Percentiles rank a stretch among this genome's conserved stretches.
phyloP scores from a whole-genome alignment of 352 stramenopile species.

The Saprolegnia diclina region DNA sequence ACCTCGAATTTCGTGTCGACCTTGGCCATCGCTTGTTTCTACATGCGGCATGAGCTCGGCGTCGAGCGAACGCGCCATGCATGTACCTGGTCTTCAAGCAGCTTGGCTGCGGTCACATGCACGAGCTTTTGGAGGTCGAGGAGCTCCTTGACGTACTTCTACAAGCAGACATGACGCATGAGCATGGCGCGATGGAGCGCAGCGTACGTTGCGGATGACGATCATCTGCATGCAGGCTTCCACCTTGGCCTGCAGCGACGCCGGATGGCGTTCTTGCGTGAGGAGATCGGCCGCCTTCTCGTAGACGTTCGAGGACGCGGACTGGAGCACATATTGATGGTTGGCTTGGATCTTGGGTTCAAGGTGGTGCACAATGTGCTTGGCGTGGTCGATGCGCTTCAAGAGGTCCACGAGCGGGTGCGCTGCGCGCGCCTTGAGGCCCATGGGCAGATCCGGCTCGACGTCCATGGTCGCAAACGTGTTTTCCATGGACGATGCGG shows the following conservation, averaged over 20 bases:
- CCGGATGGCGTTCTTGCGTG: slow-evolving; percentile 41
- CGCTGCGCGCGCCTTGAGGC: slow-evolving; percentile 65
- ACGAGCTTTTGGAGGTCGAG: slow-evolving; percentile 37
- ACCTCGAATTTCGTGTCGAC: slow-evolving; percentile 74
- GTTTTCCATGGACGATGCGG: slow-evolving; percentile 25
- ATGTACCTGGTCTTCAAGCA: slow-evolving; percentile 43
- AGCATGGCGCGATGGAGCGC: not conserved
- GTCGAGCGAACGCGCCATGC: not conserved
- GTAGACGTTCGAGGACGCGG: slow-evolving; percentile 44
- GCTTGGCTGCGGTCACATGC: slow-evolving; percentile 1
- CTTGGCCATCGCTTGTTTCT: slow-evolving; percentile 54
- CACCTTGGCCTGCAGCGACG: slow-evolving; percentile 47
- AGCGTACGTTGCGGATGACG: slow-evolving; percentile 71
- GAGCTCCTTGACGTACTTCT: slow-evolving; percentile 67
- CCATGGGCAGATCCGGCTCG: slow-evolving; percentile 56
- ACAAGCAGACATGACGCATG: not conserved
- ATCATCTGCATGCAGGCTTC: slow-evolving; percentile 66
- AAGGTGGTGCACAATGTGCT: slow-evolving; percentile 55
- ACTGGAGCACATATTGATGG: slow-evolving; percentile 50
- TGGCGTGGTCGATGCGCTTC: slow-evolving; percentile 78
- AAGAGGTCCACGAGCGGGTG: slow-evolving; percentile 69
- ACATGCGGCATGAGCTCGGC: not conserved
- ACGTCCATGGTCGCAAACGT: slow-evolving; percentile 33
- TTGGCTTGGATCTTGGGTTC: slow-evolving; percentile 51
- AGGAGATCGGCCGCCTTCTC: slow-evolving; percentile 48